Conservation (phyloP, 345 rosid species). For the Aegle marmelos region DNA sequence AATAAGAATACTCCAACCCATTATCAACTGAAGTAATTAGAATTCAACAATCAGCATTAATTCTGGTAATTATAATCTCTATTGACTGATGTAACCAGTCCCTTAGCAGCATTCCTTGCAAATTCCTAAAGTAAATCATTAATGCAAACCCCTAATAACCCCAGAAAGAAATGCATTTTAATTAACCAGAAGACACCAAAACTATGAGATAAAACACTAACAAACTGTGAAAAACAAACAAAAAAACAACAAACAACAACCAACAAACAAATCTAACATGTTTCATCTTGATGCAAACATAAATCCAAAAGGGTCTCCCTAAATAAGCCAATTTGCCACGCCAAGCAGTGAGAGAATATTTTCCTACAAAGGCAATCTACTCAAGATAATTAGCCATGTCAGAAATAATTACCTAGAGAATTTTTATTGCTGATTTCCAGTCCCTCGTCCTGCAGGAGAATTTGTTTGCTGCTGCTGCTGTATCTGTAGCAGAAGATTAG, state of each 20-base stretch:
- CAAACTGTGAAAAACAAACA: neutral
- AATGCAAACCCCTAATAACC: neutral
- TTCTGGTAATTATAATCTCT: neutral
- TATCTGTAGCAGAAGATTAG: constrained; percentile 84
- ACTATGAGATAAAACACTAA: neutral
- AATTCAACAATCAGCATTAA: neutral
- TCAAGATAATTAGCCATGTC: constrained; percentile 6
- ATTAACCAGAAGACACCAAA: neutral
- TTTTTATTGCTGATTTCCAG: constrained; percentile 32
- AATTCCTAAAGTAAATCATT: neutral
- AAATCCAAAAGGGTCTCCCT: neutral
- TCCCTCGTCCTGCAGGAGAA: constrained; percentile 40
- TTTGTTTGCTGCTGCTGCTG: constrained; percentile 55
- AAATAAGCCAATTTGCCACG: neutral
- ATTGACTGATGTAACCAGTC: neutral
- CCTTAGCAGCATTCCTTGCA: neutral
- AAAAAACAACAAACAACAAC: neutral
- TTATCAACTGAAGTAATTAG: neutral
- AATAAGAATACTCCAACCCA: neutral
- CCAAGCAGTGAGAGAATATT: neutral
- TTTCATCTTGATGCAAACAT: constrained; percentile 9
- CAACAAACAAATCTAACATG: constrained; percentile 1
- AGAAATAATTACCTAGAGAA: constrained; percentile 39
- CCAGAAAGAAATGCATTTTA: constrained; percentile 1
- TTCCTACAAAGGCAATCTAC: neutral